Evolutionary conservation across 2,329 filamentous ascomycete species (phyloP).

Genomic region (Aspergillus sp.): DNA sequence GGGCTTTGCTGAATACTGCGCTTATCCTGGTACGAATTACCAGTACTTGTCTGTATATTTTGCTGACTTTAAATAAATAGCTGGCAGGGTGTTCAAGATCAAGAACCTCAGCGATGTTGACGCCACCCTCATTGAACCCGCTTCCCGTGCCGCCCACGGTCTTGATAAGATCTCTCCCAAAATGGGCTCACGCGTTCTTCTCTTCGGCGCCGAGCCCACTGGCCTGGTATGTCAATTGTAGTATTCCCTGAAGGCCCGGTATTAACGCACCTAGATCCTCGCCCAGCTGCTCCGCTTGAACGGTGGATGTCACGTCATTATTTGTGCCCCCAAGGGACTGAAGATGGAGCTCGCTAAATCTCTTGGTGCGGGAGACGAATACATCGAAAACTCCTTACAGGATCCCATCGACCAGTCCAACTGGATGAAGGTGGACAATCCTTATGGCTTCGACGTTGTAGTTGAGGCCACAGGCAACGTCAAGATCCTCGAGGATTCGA

Average conservation of each 20-base stretch:
- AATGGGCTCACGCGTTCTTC: conserved; percentile 63
- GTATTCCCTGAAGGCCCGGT: conserved; percentile 58
- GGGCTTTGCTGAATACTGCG: conserved; percentile 70
- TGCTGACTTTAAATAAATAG: conserved; percentile 26
- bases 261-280: conserved; percentile 47
- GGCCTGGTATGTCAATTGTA: conserved; percentile 55
- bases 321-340: conserved; percentile 66
- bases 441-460: conserved; percentile 72
- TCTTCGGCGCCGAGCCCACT: conserved; percentile 69
- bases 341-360: conserved; percentile 67
- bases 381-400: conserved; percentile 46
- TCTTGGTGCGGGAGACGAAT: conserved; percentile 50
- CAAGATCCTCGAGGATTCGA: conserved; percentile 68
- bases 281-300: conserved; percentile 64
- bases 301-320: conserved; percentile 67
- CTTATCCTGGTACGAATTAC: conserved; percentile 43
- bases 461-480: conserved; percentile 69
- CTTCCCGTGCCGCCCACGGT: conserved; percentile 70
- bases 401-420: conserved; percentile 61
- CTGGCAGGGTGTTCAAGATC: conserved; percentile 64
- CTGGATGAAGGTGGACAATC: conserved; percentile 63
- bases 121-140: conserved; percentile 68
- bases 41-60: neutral
- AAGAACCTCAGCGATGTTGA: conserved; percentile 67
- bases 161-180: conserved; percentile 68